These are phyloP conservation scores for Chlorokybus atmophyticus DNA, from an alignment of 139 green algal genomes.

Conservation along the genomic window DNA sequence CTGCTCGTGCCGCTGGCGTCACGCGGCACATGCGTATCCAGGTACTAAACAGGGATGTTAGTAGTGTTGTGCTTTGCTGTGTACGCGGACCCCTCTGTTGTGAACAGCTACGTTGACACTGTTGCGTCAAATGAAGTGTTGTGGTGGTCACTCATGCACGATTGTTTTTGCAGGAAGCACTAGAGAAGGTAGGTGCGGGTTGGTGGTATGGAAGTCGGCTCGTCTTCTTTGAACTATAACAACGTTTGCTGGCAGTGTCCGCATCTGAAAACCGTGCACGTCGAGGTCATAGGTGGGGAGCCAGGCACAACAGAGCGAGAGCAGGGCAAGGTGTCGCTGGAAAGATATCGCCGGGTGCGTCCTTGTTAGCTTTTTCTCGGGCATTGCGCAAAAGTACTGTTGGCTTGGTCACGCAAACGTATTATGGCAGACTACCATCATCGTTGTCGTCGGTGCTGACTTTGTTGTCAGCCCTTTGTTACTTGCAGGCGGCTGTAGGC, in stretches of 20 bases:
- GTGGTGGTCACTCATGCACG: not conserved
- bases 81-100: too few relatives aligned
- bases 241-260: constrained; percentile 44
- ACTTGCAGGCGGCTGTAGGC: constrained; percentile 1
- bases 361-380: too few relatives aligned
- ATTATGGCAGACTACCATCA: too few relatives aligned
- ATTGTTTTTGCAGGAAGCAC: not conserved
- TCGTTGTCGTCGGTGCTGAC: too few relatives aligned
- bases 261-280: constrained; percentile 64
- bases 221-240: not conserved
- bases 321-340: constrained; percentile 19
- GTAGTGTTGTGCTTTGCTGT: not conserved
- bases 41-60: constrained; percentile 41
- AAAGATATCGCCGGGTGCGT: constrained; percentile 17
- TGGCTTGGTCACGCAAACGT: too few relatives aligned
- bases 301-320: too few relatives aligned
- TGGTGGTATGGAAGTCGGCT: too few relatives aligned
- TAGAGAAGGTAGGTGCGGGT: not conserved
- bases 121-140: too few relatives aligned
- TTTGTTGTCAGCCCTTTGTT: too few relatives aligned
- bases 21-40: constrained; percentile 56
- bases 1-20: constrained; percentile 57
- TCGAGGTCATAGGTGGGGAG: constrained; percentile 60
- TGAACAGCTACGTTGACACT: too few relatives aligned
- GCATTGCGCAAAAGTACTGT: too few relatives aligned